phyloP scores from a whole-genome alignment of 495 filamentous ascomycete species.

The Stereocaulon alpinum region DNA sequence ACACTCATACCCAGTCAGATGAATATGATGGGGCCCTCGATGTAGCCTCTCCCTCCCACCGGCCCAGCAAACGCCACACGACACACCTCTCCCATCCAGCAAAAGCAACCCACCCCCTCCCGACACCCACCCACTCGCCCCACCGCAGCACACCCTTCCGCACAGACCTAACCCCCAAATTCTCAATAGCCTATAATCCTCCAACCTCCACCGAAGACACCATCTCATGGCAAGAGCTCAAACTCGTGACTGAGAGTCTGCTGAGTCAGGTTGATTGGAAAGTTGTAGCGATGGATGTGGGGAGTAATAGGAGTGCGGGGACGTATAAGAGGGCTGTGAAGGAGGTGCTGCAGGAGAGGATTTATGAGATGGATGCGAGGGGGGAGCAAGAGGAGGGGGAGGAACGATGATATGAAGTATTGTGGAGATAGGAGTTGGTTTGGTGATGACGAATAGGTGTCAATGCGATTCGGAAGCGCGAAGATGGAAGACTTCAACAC shows the following conservation, averaged over 20 bases:
- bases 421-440: not conserved
- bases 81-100: too few species aligned
- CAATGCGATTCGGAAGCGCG: not conserved
- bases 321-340: conserved; percentile 8
- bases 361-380: not conserved
- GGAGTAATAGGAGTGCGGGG: conserved; percentile 4
- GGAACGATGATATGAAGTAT: not conserved
- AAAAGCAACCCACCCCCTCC: too few species aligned
- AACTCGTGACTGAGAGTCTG: conserved; percentile 2
- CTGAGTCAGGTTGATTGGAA: conserved; percentile 15
- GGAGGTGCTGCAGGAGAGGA: conserved; percentile 6
- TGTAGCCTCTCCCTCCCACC: not conserved
- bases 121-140: not conserved
- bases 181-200: not conserved
- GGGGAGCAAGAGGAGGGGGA: not conserved
- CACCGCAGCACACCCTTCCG: not conserved
- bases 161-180: not conserved
- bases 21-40: too few species aligned
- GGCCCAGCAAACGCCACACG: not conserved
- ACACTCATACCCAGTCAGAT: not conserved
- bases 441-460: not conserved
- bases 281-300: conserved; percentile 4
- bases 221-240: conserved; percentile 7
- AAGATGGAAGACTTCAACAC: not conserved
- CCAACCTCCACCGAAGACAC: too few species aligned